These are phyloP conservation scores for Cymbopogon flexuosus DNA, from an alignment of 202 grass and related monocot genomes.

Conservation along the genomic window DNA sequence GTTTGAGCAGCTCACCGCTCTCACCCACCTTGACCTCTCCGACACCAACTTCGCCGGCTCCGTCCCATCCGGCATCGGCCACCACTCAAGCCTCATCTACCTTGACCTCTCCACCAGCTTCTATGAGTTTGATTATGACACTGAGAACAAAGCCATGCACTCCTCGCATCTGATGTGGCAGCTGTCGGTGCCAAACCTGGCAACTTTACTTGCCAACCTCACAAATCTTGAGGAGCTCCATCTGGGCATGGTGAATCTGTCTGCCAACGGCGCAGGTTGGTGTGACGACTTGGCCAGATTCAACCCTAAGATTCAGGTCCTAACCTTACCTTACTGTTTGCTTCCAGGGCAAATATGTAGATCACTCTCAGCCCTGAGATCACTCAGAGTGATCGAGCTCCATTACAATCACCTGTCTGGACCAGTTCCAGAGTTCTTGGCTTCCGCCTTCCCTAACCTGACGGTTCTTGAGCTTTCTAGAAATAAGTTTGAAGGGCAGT, in stretches of 20 bases:
- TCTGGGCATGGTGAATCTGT: not conserved
- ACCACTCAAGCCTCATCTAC: not conserved
- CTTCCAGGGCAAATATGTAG: not conserved
- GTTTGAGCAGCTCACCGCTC: not conserved
- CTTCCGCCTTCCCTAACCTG: not conserved
- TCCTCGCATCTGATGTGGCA: not conserved
- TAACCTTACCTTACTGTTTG: constrained; percentile 37
- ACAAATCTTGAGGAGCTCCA: not conserved
- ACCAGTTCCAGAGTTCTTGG: constrained; percentile 31
- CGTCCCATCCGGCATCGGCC: not conserved
- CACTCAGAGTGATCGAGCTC: constrained; percentile 17
- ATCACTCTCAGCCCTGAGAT: constrained; percentile 23
- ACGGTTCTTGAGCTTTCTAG: not conserved
- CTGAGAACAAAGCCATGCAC: constrained; percentile 16
- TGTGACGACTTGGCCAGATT: constrained; percentile 19
- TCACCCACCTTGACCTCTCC: not conserved
- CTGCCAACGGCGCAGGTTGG: not conserved
- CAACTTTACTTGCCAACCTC: not conserved
- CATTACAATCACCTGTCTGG: constrained; percentile 25
- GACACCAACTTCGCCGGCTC: not conserved
- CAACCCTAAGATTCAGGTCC: constrained; percentile 12
- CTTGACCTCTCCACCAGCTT: constrained; percentile 50
- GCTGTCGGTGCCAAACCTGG: not conserved
- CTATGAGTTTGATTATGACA: not conserved
- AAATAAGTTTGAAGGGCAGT: not conserved